Percentiles rank a stretch among this genome's conserved stretches.
Conservation (phyloP, 257 asterid species). For the Fraxinus anomala region DNA sequence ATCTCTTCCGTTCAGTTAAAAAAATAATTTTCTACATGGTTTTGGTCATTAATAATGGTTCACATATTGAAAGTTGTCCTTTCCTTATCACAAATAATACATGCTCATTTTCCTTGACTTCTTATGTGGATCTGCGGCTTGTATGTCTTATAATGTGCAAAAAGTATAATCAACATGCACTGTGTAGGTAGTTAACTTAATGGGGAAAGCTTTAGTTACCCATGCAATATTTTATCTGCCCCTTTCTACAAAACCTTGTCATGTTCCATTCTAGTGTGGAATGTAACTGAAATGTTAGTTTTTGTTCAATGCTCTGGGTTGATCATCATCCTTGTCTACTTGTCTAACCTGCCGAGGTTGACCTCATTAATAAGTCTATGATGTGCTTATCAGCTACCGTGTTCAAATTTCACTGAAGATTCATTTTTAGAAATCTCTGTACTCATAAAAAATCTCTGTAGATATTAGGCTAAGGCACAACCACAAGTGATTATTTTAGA, state of each 20-base stretch:
- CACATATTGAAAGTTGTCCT: background rate
- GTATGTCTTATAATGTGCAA: background rate
- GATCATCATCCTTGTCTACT: background rate
- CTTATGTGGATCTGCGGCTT: background rate
- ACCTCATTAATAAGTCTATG: background rate
- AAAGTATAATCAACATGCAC: constrained; percentile 4
- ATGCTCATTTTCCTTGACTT: background rate
- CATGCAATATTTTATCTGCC: background rate
- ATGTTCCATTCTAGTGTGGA: background rate
- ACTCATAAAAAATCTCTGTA: background rate
- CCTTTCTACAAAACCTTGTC: background rate
- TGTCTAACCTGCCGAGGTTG: background rate
- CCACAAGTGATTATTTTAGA: background rate
- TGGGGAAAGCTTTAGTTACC: background rate
- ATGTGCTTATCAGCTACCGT: background rate
- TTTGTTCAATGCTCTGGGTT: background rate
- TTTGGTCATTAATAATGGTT: constrained; percentile 9
- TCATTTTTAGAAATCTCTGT: background rate
- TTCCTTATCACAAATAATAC: background rate
- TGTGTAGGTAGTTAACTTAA: background rate
- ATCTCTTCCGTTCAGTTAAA: background rate
- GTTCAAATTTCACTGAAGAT: background rate
- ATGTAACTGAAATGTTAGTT: background rate
- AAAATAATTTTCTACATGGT: background rate
- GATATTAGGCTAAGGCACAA: background rate